Evolutionary conservation across 2,329 filamentous ascomycete genomes (phyloP).

Genomic region (Harringtonia lauricola): DNA sequence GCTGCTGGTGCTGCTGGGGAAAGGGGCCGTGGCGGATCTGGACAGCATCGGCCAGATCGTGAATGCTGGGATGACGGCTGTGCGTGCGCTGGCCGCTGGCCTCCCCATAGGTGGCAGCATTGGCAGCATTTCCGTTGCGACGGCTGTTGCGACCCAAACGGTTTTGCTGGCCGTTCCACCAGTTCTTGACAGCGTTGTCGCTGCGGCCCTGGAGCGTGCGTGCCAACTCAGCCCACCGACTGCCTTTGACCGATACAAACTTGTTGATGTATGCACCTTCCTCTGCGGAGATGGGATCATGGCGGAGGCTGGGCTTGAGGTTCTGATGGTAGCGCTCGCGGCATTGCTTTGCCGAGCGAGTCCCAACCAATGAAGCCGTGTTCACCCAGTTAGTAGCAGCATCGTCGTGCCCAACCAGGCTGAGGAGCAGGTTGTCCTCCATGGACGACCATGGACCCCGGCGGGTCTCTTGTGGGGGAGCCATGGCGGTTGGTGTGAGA

Average conservation of each 20-base stretch:
- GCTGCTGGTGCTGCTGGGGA: no score
- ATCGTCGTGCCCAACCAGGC: constrained; percentile 56
- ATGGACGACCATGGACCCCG: constrained; percentile 63
- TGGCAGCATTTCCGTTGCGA: constrained; percentile 9
- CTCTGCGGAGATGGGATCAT: constrained; percentile 59
- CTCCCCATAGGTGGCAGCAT: not conserved
- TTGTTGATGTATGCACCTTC: constrained; percentile 66
- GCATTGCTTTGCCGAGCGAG: constrained; percentile 86
- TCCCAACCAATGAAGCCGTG: constrained; percentile 64
- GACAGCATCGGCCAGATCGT: no score
- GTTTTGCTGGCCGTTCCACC: constrained; percentile 94
- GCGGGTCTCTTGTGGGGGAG: not conserved
- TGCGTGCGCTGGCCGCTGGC: constrained; percentile 1
- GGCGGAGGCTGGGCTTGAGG: constrained; percentile 65
- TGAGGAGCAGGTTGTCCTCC: constrained; percentile 57
- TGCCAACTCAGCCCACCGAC: constrained; percentile 89
- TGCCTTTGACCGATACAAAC: constrained; percentile 67
- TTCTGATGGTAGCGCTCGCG: constrained; percentile 92
- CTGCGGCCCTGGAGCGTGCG: constrained; percentile 71
- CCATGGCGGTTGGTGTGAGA: not conserved
- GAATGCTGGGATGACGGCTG: no score
- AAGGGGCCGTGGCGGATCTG: no score
- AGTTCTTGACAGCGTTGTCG: constrained; percentile 95
- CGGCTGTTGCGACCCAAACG: constrained; percentile 48
- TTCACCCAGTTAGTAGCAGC: constrained; percentile 79